A percentile compares a stretch with the other conserved stretches of the same genome.
phyloP scores from a whole-genome alignment of 2,329 filamentous ascomycete species.

The Ciborinia camelliae region DNA sequence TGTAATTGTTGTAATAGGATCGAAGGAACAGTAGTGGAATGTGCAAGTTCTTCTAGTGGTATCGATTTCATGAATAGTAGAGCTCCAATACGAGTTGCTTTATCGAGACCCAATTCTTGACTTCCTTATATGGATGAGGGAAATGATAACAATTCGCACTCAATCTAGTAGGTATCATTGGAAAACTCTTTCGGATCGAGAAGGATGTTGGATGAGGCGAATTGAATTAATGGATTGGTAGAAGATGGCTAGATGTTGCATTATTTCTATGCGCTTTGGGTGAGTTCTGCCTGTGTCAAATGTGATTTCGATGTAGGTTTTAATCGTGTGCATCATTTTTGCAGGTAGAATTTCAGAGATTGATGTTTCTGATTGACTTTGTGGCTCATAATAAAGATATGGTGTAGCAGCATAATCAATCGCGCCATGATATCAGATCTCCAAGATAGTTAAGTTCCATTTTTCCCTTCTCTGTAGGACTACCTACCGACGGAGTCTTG shows the following conservation, averaged over 20 bases:
- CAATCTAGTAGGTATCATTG: conserved; percentile 27
- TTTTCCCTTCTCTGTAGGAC: neutral
- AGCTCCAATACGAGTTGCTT: conserved; percentile 24
- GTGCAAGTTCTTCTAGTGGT: conserved; percentile 27
- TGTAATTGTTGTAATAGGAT: conserved; percentile 25
- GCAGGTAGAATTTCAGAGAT: conserved; percentile 23
- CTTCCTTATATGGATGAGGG: conserved; percentile 8
- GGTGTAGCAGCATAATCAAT: conserved; percentile 28
- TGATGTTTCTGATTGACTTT: neutral
- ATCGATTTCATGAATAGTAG: conserved; percentile 28
- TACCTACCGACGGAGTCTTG: conserved; percentile 26
- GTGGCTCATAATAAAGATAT: conserved; percentile 20
- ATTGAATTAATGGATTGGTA: conserved; percentile 23
- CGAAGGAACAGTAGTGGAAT: conserved; percentile 22
- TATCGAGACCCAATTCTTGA: conserved; percentile 16
- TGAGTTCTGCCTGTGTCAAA: conserved; percentile 13
- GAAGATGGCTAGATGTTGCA: conserved; percentile 25
- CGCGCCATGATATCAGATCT: conserved; percentile 31
- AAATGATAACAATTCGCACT: conserved; percentile 26
- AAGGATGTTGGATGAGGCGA: neutral
- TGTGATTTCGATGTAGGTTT: neutral
- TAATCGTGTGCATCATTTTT: neutral
- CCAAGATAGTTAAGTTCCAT: neutral
- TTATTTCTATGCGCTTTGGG: conserved; percentile 18
- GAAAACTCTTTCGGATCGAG: conserved; percentile 25